Conservation (phyloP, 805 yeast species). For the Candida nemodendra region DNA sequence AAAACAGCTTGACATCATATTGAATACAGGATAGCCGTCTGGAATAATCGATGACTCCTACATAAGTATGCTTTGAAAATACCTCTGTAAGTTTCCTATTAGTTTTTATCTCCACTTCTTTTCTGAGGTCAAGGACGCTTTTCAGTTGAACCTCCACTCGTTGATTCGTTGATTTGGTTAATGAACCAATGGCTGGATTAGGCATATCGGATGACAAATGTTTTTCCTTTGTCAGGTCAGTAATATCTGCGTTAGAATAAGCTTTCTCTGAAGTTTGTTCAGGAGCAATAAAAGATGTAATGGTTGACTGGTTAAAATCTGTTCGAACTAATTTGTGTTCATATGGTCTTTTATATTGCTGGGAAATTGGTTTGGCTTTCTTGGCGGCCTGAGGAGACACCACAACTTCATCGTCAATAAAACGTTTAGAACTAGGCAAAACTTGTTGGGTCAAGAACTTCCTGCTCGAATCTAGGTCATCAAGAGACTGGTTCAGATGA, state of each 20-base stretch:
- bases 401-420: conserved; percentile 15
- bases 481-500: conserved; percentile 48
- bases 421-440: conserved; percentile 38
- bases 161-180: conserved; percentile 15
- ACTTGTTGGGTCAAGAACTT: conserved; percentile 65
- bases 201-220: not conserved
- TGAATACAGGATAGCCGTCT: conserved; percentile 81
- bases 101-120: conserved; percentile 44
- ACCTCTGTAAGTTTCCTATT: conserved; percentile 61
- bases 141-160: conserved; percentile 48
- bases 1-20: conserved; percentile 68
- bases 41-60: conserved; percentile 77
- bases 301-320: conserved; percentile 60
- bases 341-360: conserved; percentile 38
- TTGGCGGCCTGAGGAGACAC: conserved; percentile 8
- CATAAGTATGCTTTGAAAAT: conserved; percentile 66
- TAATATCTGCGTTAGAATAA: no score
- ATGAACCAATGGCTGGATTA: not conserved
- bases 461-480: conserved; percentile 63
- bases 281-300: conserved; percentile 37
- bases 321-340: conserved; percentile 72
- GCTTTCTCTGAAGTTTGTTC: conserved; percentile 1
- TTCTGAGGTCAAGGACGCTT: conserved; percentile 57
- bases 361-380: conserved; percentile 6
- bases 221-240: not conserved